phyloP scores from a whole-genome alignment of 2,329 filamentous ascomycete species.

The Cryphonectria japonica region DNA sequence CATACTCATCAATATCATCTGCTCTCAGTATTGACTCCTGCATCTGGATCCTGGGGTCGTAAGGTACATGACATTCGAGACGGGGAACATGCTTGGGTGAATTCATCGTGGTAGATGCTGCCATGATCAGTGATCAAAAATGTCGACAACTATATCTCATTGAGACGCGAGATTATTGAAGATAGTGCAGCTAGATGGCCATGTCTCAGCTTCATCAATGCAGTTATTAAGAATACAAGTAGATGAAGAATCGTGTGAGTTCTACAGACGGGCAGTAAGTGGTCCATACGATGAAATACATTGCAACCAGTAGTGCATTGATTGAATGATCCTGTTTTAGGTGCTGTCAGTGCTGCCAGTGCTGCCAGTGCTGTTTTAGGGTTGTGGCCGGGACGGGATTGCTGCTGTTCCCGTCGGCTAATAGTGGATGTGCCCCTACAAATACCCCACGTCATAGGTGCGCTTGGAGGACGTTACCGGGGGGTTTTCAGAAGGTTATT shows the following conservation, averaged over 20 bases:
- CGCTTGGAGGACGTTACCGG: neutral
- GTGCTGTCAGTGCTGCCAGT: neutral
- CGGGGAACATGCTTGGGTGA: neutral
- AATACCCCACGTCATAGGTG: conserved; percentile 12
- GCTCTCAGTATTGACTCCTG: neutral
- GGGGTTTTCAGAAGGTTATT: neutral
- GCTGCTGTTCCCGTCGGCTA: conserved; percentile 7
- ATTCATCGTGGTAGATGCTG: neutral
- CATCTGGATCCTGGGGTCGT: neutral
- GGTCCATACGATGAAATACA: neutral
- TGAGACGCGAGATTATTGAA: neutral
- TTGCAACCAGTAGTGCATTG: neutral
- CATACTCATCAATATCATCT: neutral
- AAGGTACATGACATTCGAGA: neutral
- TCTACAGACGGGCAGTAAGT: neutral
- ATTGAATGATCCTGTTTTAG: neutral
- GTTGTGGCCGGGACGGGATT: neutral
- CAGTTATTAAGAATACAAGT: no score
- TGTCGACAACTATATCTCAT: no score
- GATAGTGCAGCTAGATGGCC: neutral
- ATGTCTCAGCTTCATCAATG: neutral
- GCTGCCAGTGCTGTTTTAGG: neutral
- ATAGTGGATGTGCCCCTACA: neutral
- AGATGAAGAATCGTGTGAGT: neutral
- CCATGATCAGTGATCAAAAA: neutral